Base-by-base conservation (phyloP, 2,329 filamentous ascomycete species). In the Capronia coronata region DNA sequence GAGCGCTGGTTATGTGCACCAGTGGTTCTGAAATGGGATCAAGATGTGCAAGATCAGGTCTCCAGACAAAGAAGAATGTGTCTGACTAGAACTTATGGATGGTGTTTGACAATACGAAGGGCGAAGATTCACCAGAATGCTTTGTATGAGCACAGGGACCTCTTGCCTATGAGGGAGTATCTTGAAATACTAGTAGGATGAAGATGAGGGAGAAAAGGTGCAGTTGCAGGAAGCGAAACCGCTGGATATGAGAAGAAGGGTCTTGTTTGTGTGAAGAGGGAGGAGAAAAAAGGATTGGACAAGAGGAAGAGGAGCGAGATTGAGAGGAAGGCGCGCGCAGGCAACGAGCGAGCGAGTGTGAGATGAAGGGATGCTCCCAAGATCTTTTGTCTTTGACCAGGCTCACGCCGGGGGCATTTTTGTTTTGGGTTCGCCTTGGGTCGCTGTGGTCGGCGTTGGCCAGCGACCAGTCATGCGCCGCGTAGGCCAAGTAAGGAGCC, bases 171-270 rank as follows among this genome's bases (percentile, higher is more conserved):
- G 51, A 53, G 51, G 48, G 52, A 45, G 43, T 49, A 44, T 44
- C 41, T 49, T 52, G 38, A 39, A 44, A 52, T 57, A 55, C 41
- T 48, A 51, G n/a, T n/a, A 38, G 47, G 47, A 48, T 51, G 49
- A 57, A 49, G 47, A 51, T 42, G 47, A 42, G 50, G 54, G 55
- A 50, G 56, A 46, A 50, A 27, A 47, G n/a, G n/a, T n/a, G n/a
- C n/a, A 37, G 44, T 55, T 46, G 43, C 43, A 46, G 50, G 53
- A 55, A 46, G 58, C 59, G 49, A 62, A 56, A 56, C 56, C 57
- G 59, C 54, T 57, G 59, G 58, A 62, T 59, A 46, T 42, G 44
- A 18, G 44, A 51, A 43, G 34, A 52, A 37, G 34, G 16, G 34
- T 19, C n/a, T 27, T 10, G 25, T 37, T n/a, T 37, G 6, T 6